Conservation (phyloP, 805 yeast genomes). For the Candida ipomoeae region DNA sequence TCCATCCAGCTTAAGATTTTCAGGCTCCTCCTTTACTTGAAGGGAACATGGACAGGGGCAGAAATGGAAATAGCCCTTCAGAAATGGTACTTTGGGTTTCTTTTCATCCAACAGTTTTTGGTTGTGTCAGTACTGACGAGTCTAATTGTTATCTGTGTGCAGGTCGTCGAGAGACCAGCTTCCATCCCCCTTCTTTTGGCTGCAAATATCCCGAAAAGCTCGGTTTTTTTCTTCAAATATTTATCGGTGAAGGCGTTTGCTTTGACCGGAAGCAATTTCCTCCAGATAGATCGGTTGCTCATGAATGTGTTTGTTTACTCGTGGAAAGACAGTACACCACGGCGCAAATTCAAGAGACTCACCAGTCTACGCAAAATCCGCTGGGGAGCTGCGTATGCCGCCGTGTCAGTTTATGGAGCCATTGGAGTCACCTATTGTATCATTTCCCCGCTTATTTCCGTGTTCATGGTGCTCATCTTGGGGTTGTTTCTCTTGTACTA, state of each 20-base stretch:
- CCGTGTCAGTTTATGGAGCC: conserved; percentile 70
- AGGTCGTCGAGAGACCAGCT: conserved; percentile 63
- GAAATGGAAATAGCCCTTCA: conserved; percentile 69
- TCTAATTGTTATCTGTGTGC: conserved; percentile 56
- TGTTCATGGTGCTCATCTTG: conserved; percentile 57
- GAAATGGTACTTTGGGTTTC: conserved; percentile 70
- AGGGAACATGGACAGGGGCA: conserved; percentile 59
- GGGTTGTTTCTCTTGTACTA: conserved; percentile 54
- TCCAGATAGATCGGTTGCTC: conserved; percentile 54
- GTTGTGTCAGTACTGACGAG: conserved; percentile 86
- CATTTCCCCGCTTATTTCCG: conserved; percentile 71
- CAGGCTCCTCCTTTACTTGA: conserved; percentile 48
- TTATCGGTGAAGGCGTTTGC: conserved; percentile 71
- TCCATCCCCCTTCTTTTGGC: conserved; percentile 72
- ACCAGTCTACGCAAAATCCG: conserved; percentile 43
- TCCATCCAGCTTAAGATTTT: conserved; percentile 59
- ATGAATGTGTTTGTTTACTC: conserved; percentile 32
- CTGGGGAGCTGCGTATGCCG: conserved; percentile 81
- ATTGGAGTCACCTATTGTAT: conserved; percentile 77
- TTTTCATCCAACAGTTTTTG: conserved; percentile 77
- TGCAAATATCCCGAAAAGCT: conserved; percentile 75
- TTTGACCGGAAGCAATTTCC: conserved; percentile 65
- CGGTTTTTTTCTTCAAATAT: conserved; percentile 80
- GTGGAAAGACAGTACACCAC: conserved; percentile 54
- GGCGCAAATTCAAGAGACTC: conserved; percentile 46